Percentiles rank a stretch among this genome's conserved stretches.
These are phyloP conservation scores for Rhododendron molle DNA, from an alignment of 148 eudicot species.

Conservation along the genomic window DNA sequence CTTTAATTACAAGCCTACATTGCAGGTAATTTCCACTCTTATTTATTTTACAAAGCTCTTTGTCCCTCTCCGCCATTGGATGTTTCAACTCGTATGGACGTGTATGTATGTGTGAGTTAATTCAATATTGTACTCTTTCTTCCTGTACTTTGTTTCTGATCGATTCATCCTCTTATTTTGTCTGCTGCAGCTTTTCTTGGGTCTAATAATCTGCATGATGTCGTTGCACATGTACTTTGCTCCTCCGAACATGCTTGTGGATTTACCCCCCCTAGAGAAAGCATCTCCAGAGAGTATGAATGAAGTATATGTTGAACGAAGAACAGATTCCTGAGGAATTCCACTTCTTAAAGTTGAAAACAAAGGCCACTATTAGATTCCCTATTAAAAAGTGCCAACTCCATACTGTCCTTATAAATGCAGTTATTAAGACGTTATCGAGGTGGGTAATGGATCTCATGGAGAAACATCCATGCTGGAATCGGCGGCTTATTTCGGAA, in stretches of 20 bases:
- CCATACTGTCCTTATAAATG: neutral
- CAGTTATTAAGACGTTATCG: neutral
- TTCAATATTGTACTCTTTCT: neutral
- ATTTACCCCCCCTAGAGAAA: slow-evolving; percentile 43
- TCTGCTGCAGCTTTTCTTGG: slow-evolving; percentile 80
- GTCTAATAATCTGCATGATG: slow-evolving; percentile 92
- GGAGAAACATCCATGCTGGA: neutral
- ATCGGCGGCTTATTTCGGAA: neutral
- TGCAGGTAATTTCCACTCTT: slow-evolving; percentile 48
- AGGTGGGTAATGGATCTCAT: neutral
- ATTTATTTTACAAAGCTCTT: neutral
- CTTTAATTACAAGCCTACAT: slow-evolving; percentile 77
- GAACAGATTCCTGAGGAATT: slow-evolving; percentile 40
- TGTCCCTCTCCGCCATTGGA: neutral
- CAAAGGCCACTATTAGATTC: neutral
- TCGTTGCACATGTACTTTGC: slow-evolving; percentile 93
- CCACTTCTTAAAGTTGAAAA: neutral
- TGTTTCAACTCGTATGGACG: neutral
- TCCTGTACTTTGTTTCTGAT: neutral
- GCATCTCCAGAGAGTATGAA: slow-evolving; percentile 34
- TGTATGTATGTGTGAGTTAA: neutral
- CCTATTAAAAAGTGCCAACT: neutral
- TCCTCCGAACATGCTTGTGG: slow-evolving; percentile 71
- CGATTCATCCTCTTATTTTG: neutral
- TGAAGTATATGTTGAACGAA: slow-evolving; percentile 57